Conservation (phyloP, 1,284 basidiomycete genomes). For the Naganishia liquefaciens region DNA sequence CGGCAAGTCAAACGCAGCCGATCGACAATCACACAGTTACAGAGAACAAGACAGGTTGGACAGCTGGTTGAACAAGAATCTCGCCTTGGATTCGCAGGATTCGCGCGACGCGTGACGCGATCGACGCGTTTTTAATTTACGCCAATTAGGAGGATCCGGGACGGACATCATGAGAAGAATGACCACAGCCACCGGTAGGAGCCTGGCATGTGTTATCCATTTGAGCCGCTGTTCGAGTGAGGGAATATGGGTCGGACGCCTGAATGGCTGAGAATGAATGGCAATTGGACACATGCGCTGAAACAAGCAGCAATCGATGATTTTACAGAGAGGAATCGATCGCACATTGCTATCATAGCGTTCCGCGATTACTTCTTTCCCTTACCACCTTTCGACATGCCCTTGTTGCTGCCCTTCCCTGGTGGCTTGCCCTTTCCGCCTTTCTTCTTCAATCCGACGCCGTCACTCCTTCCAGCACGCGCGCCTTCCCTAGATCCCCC, state of each 20-base stretch:
- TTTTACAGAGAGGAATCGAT: no score
- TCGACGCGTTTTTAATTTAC: constrained; percentile 16
- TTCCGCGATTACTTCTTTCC: constrained; percentile 15
- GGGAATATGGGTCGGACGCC: neutral
- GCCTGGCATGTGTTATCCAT: no score
- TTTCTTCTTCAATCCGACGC: constrained; percentile 35
- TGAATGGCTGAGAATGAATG: no score
- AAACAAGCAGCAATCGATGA: no score
- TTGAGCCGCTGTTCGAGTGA: neutral
- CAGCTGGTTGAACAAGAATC: constrained; percentile 2
- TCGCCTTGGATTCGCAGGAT: no score
- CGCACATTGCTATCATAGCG: no score
- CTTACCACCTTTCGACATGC: constrained; percentile 23
- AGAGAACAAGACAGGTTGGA: constrained; percentile 10
- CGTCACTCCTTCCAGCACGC: constrained; percentile 33
- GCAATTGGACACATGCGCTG: no score
- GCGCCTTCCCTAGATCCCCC: constrained; percentile 31
- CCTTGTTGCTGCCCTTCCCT: constrained; percentile 28
- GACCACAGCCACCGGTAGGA: no score
- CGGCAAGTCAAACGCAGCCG: neutral
- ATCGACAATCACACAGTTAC: no score
- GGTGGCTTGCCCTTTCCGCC: constrained; percentile 30
- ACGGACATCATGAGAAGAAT: no score
- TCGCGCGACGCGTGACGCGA: neutral
- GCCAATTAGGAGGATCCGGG: no score